These are phyloP conservation scores for Diaporthe sp. DNA, from an alignment of 2,329 filamentous ascomycete species.

Conservation along the genomic window DNA sequence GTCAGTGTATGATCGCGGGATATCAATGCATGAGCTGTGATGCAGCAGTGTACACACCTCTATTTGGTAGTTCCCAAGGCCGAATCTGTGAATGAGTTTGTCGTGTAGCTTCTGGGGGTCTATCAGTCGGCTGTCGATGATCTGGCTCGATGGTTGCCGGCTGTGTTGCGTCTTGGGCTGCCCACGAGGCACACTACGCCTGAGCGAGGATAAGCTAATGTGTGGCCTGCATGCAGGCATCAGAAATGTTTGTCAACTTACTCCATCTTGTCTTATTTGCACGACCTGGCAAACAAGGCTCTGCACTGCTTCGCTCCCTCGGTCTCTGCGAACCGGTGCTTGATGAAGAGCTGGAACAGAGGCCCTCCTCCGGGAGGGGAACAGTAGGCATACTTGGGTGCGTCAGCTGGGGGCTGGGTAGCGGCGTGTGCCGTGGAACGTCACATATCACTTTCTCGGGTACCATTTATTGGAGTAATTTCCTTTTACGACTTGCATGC, in stretches of 20 bases:
- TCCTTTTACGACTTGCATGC: not conserved
- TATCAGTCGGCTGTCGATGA: slow-evolving; percentile 28
- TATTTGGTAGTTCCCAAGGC: slow-evolving; percentile 25
- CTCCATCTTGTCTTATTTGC: not conserved
- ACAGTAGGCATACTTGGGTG: slow-evolving; percentile 1
- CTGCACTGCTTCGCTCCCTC: not conserved
- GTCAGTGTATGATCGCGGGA: not conserved
- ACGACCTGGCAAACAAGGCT: not conserved
- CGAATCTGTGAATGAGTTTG: slow-evolving; percentile 11
- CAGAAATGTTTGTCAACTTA: slow-evolving; percentile 2
- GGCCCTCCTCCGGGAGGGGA: not conserved
- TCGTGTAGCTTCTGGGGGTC: slow-evolving; percentile 22
- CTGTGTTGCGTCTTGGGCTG: not conserved
- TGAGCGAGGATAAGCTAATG: slow-evolving; percentile 1
- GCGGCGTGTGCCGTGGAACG: not conserved
- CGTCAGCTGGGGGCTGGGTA: not conserved
- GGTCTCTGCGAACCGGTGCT: not conserved
- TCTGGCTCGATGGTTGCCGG: slow-evolving; percentile 12
- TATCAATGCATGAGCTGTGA: not conserved
- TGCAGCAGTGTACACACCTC: slow-evolving; percentile 1
- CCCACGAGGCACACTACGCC: not conserved
- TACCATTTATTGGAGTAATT: not conserved
- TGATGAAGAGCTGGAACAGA: not conserved
- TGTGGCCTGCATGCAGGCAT: not conserved
- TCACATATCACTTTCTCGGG: not conserved